Conservation (phyloP, 2,329 filamentous ascomycete species). For the Pseudomassariella vexata region DNA sequence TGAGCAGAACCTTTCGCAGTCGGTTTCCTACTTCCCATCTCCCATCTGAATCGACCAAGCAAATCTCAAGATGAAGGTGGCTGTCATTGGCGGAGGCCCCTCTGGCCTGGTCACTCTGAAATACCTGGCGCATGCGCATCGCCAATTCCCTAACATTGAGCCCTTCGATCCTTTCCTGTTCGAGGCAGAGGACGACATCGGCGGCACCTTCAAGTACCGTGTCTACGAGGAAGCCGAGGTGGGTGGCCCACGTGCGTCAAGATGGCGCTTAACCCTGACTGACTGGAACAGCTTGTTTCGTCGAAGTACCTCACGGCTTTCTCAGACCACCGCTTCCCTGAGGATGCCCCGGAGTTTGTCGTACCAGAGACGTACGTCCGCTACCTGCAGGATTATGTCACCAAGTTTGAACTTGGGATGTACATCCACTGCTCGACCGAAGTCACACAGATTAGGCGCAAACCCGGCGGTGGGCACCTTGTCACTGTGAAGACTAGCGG, state of each 20-base stretch:
- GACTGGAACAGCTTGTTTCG: constrained; percentile 27
- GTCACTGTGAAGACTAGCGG: constrained; percentile 11
- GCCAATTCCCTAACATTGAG: constrained; percentile 19
- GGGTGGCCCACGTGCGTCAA: neutral
- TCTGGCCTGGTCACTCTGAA: constrained; percentile 32
- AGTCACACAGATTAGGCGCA: constrained; percentile 21
- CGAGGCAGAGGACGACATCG: constrained; percentile 32
- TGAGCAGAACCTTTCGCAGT: too few relatives aligned
- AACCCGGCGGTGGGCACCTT: constrained; percentile 13
- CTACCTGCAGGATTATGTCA: constrained; percentile 36
- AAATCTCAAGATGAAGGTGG: constrained; percentile 22
- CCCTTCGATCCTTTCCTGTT: constrained; percentile 36
- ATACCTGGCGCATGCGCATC: constrained; percentile 26
- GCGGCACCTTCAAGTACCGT: constrained; percentile 35
- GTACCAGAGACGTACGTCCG: constrained; percentile 31
- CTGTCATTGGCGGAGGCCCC: constrained; percentile 31
- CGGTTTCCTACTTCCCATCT: too few relatives aligned
- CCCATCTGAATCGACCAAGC: too few relatives aligned
- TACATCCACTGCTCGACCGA: constrained; percentile 28
- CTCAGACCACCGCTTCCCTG: constrained; percentile 33
- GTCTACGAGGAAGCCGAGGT: constrained; percentile 38
- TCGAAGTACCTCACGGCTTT: constrained; percentile 40
- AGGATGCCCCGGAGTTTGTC: constrained; percentile 38
- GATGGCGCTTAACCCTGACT: constrained; percentile 1
- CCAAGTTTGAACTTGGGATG: constrained; percentile 29